phyloP scores from a whole-genome alignment of 805 yeast genomes.

The Yamadazyma endophytica region DNA sequence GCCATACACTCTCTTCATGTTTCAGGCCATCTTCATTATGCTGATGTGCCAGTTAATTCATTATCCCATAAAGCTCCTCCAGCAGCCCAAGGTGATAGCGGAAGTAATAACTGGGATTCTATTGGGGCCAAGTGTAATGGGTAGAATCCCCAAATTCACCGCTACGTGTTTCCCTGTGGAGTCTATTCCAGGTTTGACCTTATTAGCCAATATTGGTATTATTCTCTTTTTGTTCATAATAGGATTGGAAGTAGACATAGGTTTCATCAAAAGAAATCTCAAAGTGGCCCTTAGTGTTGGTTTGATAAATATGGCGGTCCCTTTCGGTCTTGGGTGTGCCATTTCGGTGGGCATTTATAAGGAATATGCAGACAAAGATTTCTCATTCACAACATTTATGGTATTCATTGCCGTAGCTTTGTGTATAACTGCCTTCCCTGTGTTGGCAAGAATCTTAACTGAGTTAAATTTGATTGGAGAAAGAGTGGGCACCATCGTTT shows the following conservation, averaged over 20 bases:
- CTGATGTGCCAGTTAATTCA: constrained; percentile 56
- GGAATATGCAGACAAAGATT: constrained; percentile 40
- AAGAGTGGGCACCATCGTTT: constrained; percentile 65
- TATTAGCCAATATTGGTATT: constrained; percentile 72
- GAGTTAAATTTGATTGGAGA: constrained; percentile 68
- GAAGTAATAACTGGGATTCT: constrained; percentile 77
- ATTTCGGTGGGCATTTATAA: constrained; percentile 66
- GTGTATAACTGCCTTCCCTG: constrained; percentile 85
- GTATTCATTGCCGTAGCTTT: constrained; percentile 80
- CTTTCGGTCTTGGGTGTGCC: constrained; percentile 76
- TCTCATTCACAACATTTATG: constrained; percentile 69
- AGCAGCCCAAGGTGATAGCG: constrained; percentile 78
- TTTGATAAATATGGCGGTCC: constrained; percentile 66
- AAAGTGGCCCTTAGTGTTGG: constrained; percentile 67
- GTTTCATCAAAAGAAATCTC: constrained; percentile 56
- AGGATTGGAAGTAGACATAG: constrained; percentile 74
- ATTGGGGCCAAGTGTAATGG: constrained; percentile 73
- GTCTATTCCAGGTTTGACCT: constrained; percentile 59
- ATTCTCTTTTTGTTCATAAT: constrained; percentile 71
- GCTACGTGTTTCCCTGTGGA: constrained; percentile 57
- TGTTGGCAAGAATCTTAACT: constrained; percentile 71
- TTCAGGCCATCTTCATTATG: constrained; percentile 64
- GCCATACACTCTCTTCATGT: constrained; percentile 66
- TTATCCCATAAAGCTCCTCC: constrained; percentile 54
- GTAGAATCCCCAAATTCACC: constrained; percentile 66